Percentiles rank a stretch among this genome's conserved stretches.
phyloP scores from a whole-genome alignment of 106 monocot genomes.

The Allium sativum region DNA sequence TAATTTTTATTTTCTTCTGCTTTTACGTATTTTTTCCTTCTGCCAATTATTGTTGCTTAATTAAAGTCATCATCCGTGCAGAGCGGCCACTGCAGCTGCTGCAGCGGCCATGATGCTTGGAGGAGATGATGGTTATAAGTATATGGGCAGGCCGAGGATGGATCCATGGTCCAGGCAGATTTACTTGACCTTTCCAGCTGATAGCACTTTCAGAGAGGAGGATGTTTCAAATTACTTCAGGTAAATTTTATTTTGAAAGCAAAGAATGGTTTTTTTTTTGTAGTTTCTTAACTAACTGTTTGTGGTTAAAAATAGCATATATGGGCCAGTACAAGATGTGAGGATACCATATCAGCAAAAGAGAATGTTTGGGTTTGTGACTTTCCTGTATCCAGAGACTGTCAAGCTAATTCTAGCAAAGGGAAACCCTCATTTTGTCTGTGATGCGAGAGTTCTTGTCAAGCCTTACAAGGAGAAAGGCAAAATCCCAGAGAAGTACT shows the following conservation, averaged over 20 bases:
- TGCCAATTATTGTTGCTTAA: neutral
- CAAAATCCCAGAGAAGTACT: conserved; percentile 34
- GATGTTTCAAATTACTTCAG: conserved; percentile 98
- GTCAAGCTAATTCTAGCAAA: conserved; percentile 36
- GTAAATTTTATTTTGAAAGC: conserved; percentile 9
- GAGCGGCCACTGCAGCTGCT: conserved; percentile 30
- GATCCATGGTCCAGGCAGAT: conserved; percentile 82
- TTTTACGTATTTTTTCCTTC: too few species aligned
- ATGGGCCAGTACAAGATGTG: conserved; percentile 72
- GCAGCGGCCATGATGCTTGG: conserved; percentile 44
- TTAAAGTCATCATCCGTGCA: neutral
- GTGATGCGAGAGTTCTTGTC: conserved; percentile 62
- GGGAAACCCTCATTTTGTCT: conserved; percentile 57
- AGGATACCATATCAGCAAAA: conserved; percentile 75
- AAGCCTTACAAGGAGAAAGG: conserved; percentile 76
- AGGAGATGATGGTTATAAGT: conserved; percentile 53
- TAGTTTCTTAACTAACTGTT: neutral
- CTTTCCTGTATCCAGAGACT: conserved; percentile 46
- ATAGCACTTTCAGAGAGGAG: conserved; percentile 91
- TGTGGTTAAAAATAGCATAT: conserved; percentile 11
- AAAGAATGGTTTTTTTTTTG: too few species aligned
- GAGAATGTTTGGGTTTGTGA: conserved; percentile 79
- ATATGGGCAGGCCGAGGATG: conserved; percentile 41
- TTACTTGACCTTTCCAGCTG: conserved; percentile 87
- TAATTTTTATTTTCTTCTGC: neutral